Conservation (phyloP, 805 yeast species). For the Monosporozyma unispora region DNA sequence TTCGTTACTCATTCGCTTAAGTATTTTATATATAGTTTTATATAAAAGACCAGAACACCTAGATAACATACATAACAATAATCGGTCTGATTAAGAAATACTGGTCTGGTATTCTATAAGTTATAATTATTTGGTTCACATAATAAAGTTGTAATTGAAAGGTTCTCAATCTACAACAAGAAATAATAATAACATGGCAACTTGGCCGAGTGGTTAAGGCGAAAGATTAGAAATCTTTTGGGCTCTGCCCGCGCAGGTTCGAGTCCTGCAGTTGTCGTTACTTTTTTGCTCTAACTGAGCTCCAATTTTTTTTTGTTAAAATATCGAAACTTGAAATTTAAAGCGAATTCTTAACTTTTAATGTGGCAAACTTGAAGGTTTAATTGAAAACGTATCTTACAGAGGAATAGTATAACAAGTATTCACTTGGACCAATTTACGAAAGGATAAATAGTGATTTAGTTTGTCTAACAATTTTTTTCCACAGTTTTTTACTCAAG, state of each 20-base stretch:
- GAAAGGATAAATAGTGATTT: not conserved
- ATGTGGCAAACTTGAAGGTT: not conserved
- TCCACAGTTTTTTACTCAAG: not conserved
- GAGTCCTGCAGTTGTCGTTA: slow-evolving; percentile 65
- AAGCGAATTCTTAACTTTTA: not conserved
- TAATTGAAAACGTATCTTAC: not conserved
- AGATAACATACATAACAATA: too few relatives aligned
- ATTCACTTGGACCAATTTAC: not conserved
- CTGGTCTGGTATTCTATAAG: too few relatives aligned
- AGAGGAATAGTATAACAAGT: not conserved
- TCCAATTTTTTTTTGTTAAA: not conserved
- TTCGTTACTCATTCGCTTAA: too few relatives aligned
- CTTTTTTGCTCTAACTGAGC: slow-evolving; percentile 20
- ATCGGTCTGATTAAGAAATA: too few relatives aligned
- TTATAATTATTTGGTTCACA: too few relatives aligned
- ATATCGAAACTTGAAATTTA: not conserved
- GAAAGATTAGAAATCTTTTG: slow-evolving; percentile 51
- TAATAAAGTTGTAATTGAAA: too few relatives aligned
- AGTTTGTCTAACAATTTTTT: not conserved
- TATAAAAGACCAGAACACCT: too few relatives aligned
- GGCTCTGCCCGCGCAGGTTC: slow-evolving; percentile 56
- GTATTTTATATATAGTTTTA: too few relatives aligned
- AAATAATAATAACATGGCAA: slow-evolving; percentile 23
- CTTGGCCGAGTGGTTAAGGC: slow-evolving; percentile 61
- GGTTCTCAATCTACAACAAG: too few relatives aligned